Evolutionary conservation across 495 filamentous ascomycete genomes (phyloP), one percentile per base, ranked within the genome.

Genomic region (Echria macrotheca): DNA sequence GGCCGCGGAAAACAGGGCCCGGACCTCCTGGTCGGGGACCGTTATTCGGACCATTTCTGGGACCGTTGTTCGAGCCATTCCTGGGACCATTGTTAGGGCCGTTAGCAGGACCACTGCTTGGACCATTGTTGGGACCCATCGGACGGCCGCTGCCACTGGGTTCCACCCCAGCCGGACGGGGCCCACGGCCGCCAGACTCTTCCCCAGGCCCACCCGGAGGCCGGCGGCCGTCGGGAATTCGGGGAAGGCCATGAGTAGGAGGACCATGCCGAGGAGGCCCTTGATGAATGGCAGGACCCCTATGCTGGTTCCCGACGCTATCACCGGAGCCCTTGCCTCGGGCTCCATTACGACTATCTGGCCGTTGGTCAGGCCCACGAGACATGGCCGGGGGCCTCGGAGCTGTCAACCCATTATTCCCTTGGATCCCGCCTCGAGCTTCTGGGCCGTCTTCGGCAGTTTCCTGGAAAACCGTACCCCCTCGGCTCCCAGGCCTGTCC

Each of bases 231-330:
- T 26, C 22, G 2, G 46, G 46, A 8, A 35, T 45, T 21, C 49
- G 42, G 19, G 55, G 55, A 15, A 63, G 60, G 8, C 48, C 41
- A 4, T 63, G 60, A 1, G 60, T 63, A 12, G 62, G 62, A 40
- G 62, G 62, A 0, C 58, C 60, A 7, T 62, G 59, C 2, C 53
- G 62, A 44, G 60, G 62, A 8, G 62, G 62, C 3, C 55, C 60
- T 24, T 58, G 53, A 33, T 56, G 50, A 32, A 55, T 17, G 14
- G 14, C 40, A 1, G 15, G 15, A 9, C 35, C 15, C 5, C 35
- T 37, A 18, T 18, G 15, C 5, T 14, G 35, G 5, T 18, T 14
- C 15, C 22, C 22, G 40, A 33, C 23, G 47, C 24, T 41, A 21
- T 17, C 44, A 37, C 28, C 18, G 24, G 18, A 15, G n/a, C 23